phyloP scores from a whole-genome alignment of 768 basidiomycete genomes.

The Podaxis carcinomalis region DNA sequence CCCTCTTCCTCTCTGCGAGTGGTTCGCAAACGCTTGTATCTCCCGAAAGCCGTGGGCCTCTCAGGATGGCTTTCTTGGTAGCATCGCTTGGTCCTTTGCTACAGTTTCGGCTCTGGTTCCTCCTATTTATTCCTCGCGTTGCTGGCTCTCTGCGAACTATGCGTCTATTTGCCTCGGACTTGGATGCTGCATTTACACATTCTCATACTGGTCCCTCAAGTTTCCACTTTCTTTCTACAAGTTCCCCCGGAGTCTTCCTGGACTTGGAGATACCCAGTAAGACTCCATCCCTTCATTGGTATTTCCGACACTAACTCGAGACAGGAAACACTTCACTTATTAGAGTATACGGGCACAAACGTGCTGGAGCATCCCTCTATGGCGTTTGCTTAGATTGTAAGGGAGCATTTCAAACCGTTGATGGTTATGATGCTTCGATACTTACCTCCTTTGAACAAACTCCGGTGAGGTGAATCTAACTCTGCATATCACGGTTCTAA shows the following conservation, averaged over 20 bases:
- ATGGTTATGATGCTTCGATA: neutral
- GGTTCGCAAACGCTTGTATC: neutral
- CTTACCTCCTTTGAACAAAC: neutral
- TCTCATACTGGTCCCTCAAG: neutral
- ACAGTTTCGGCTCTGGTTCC: neutral
- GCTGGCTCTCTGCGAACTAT: slow-evolving; percentile 4
- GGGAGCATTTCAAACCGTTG: neutral
- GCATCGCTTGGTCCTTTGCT: neutral
- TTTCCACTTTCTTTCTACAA: neutral
- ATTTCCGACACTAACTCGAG: too few relatives aligned
- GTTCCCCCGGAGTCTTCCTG: neutral
- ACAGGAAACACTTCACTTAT: neutral
- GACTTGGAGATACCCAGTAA: neutral
- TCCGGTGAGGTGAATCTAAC: neutral
- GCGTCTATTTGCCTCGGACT: neutral
- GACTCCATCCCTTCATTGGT: neutral
- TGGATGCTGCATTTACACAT: neutral
- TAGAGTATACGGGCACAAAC: neutral
- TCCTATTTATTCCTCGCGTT: neutral
- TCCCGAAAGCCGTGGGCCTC: neutral
- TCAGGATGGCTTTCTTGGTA: neutral
- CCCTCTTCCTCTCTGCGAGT: slow-evolving; percentile 1
- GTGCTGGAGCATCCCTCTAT: slow-evolving; percentile 2
- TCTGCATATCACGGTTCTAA: neutral
- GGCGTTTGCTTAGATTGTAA: neutral